These are phyloP conservation scores for Solanum neorickii DNA, from an alignment of 257 asterid species.

Conservation along the genomic window DNA sequence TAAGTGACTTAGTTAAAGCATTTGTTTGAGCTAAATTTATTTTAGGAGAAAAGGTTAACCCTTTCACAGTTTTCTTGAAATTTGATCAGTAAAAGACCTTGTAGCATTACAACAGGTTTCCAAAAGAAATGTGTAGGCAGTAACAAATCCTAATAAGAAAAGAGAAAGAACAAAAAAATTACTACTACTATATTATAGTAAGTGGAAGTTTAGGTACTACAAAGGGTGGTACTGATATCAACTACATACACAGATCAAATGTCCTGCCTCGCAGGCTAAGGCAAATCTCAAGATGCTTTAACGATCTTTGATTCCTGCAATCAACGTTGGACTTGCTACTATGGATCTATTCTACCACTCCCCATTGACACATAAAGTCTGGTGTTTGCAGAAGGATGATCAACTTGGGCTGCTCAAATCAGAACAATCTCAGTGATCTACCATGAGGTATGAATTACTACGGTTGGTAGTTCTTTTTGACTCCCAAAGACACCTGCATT, in stretches of 20 bases:
- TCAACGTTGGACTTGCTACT: neutral
- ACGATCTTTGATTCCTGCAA: neutral
- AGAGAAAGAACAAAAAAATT: neutral
- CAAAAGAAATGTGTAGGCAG: neutral
- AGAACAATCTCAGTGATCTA: neutral
- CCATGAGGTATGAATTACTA: conserved; percentile 17
- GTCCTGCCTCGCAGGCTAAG: neutral
- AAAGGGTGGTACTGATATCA: neutral
- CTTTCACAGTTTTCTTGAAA: neutral
- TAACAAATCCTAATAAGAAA: neutral
- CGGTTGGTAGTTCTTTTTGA: conserved; percentile 30
- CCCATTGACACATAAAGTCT: neutral
- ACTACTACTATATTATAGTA: neutral
- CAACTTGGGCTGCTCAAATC: neutral
- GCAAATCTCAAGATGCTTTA: neutral
- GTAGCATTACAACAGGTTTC: neutral
- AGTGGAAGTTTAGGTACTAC: neutral
- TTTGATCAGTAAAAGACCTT: neutral
- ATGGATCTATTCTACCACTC: neutral
- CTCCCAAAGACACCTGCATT: conserved; percentile 74
- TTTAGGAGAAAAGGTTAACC: neutral
- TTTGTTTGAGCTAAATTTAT: neutral
- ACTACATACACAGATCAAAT: neutral
- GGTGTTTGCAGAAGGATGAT: neutral
- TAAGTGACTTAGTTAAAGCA: neutral